phyloP scores from a whole-genome alignment of 169 alveolate genomes.

The Plasmodium blacklocki region DNA sequence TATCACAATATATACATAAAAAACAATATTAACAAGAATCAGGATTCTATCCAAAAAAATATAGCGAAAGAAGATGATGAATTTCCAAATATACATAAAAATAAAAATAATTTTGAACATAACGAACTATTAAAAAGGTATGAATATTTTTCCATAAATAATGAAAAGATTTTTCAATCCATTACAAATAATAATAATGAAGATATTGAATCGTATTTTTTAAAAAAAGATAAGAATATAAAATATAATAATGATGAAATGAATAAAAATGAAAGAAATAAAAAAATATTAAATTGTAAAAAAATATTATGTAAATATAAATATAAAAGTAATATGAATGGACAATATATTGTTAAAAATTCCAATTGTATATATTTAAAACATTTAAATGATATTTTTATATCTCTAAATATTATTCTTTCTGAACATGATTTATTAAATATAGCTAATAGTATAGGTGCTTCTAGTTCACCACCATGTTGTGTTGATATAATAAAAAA shows the following conservation, averaged over 20 bases:
- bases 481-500: slow-evolving; percentile 39
- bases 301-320: slow-evolving; percentile 38
- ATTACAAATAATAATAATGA: not conserved
- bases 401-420: slow-evolving; percentile 26
- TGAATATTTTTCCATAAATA: slow-evolving; percentile 13
- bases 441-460: slow-evolving; percentile 30
- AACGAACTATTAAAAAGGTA: slow-evolving; percentile 1
- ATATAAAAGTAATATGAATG: slow-evolving; percentile 11
- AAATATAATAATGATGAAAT: not conserved
- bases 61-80: not conserved
- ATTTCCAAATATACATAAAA: not conserved
- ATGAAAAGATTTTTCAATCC: not conserved
- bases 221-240: not conserved
- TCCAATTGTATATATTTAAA: slow-evolving; percentile 38
- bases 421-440: slow-evolving; percentile 30
- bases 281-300: slow-evolving; percentile 11
- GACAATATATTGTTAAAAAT: slow-evolving; percentile 31
- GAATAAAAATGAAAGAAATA: not conserved
- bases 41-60: not conserved
- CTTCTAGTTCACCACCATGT: slow-evolving; percentile 37
- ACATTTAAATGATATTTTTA: slow-evolving; percentile 27
- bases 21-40: too few relatives aligned
- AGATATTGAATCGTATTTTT: not conserved
- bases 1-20: too few relatives aligned
- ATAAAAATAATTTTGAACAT: not conserved